Conservation (phyloP, 2,329 filamentous ascomycete genomes). For the Cladosporium velox region DNA sequence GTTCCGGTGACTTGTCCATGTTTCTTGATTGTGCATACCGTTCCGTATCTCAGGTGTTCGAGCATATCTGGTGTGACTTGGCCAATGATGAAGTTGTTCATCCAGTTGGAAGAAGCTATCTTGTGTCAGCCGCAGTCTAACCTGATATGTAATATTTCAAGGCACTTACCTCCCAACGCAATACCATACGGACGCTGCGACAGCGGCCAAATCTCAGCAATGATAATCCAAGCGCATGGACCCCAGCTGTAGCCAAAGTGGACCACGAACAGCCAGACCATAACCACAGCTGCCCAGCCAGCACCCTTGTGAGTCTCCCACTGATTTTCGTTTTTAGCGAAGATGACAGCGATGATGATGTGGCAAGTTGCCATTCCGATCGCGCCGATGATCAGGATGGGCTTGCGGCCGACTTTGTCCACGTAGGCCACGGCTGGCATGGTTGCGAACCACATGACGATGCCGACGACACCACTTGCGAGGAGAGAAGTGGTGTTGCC, state of each 20-base stretch:
- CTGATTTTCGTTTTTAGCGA: conserved; percentile 61
- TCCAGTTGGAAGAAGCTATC: conserved; percentile 8
- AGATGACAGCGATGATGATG: conserved; percentile 59
- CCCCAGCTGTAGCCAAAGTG: conserved; percentile 78
- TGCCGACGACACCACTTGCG: conserved; percentile 71
- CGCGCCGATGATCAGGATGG: conserved; percentile 41
- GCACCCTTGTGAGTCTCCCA: conserved; percentile 61
- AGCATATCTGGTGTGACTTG: conserved; percentile 72
- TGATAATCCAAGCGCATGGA: conserved; percentile 68
- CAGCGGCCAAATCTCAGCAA: conserved; percentile 74
- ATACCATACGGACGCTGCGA: conserved; percentile 71
- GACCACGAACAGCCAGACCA: conserved; percentile 75
- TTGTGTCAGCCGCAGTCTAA: conserved; percentile 20
- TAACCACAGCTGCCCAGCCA: conserved; percentile 68
- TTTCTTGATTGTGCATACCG: conserved; percentile 34
- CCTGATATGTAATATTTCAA: not conserved
- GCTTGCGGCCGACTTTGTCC: conserved; percentile 55
- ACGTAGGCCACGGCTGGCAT: conserved; percentile 68
- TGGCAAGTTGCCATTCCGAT: conserved; percentile 51
- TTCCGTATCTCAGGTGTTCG: conserved; percentile 57
- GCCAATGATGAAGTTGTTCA: conserved; percentile 64
- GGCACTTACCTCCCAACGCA: conserved; percentile 60
- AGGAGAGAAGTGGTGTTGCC: conserved; percentile 57
- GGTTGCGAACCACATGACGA: conserved; percentile 69
- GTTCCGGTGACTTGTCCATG: not conserved